phyloP scores from a whole-genome alignment of 306 rosid genomes.

The Prosopis cineraria region DNA sequence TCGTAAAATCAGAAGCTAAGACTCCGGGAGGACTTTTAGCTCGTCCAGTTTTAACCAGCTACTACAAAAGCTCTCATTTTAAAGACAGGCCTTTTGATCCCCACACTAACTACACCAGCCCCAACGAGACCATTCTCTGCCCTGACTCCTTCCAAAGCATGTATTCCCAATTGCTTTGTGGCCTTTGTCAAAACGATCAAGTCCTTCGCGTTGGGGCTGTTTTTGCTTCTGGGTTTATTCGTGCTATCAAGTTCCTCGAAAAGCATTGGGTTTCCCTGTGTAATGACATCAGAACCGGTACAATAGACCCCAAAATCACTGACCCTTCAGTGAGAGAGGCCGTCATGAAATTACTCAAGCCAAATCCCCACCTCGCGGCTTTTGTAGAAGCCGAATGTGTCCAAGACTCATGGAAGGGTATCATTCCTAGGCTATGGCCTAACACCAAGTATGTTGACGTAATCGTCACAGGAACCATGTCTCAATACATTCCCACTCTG shows the following conservation, averaged over 20 bases:
- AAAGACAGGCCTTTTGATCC: constrained; percentile 43
- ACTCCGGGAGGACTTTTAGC: constrained; percentile 53
- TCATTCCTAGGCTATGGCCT: constrained; percentile 55
- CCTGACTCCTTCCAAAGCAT: constrained; percentile 53
- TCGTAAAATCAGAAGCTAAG: constrained; percentile 42
- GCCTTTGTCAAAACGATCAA: constrained; percentile 42
- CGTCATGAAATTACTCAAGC: constrained; percentile 44
- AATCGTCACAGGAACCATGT: constrained; percentile 61
- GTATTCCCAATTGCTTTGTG: constrained; percentile 62
- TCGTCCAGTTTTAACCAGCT: constrained; percentile 49
- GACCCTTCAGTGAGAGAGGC: constrained; percentile 50
- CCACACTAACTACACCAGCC: constrained; percentile 51
- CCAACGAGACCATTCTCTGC: constrained; percentile 51
- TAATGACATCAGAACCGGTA: constrained; percentile 50
- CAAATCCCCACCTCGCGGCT: constrained; percentile 45
- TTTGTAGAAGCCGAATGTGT: constrained; percentile 44
- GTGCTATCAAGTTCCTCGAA: constrained; percentile 57
- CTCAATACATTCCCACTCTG: constrained; percentile 52
- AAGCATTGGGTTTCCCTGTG: constrained; percentile 43
- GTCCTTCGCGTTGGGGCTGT: constrained; percentile 62
- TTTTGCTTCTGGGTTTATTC: constrained; percentile 60
- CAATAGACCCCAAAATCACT: constrained; percentile 34
- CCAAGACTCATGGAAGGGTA: constrained; percentile 49
- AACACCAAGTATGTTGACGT: constrained; percentile 59
- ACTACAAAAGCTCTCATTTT: constrained; percentile 47